phyloP scores from a whole-genome alignment of 345 rosid genomes.

The Rhizophora mangle region DNA sequence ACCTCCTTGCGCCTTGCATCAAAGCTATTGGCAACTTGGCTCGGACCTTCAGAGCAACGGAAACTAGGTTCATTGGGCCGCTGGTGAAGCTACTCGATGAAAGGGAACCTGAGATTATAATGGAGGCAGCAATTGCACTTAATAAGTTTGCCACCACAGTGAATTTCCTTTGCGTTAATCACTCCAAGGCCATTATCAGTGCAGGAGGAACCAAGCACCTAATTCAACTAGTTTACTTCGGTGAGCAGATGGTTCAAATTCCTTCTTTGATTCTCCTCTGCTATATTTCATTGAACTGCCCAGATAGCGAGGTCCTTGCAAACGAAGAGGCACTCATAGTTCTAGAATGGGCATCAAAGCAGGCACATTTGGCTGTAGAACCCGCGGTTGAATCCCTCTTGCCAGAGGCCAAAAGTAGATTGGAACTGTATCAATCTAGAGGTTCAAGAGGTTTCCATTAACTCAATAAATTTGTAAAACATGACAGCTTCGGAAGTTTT shows the following conservation, averaged over 20 bases:
- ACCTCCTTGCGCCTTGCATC: slow-evolving; percentile 25
- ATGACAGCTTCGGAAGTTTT: neutral
- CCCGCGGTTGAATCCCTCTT: slow-evolving; percentile 15
- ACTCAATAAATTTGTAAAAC: neutral
- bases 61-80: slow-evolving; percentile 27
- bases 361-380: slow-evolving; percentile 18
- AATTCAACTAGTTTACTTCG: slow-evolving; percentile 31
- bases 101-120: slow-evolving; percentile 21
- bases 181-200: slow-evolving; percentile 24
- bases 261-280: slow-evolving; percentile 25
- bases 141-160: slow-evolving; percentile 25
- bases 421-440: slow-evolving; percentile 36
- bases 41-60: slow-evolving; percentile 27
- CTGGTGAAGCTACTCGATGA: slow-evolving; percentile 30
- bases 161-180: slow-evolving; percentile 27
- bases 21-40: slow-evolving; percentile 25
- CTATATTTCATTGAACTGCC: slow-evolving; percentile 27
- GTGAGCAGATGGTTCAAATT: slow-evolving; percentile 27
- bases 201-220: slow-evolving; percentile 33
- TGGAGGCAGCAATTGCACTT: slow-evolving; percentile 28
- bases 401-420: slow-evolving; percentile 28
- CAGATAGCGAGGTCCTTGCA: slow-evolving; percentile 31
- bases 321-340: slow-evolving; percentile 30
- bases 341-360: slow-evolving; percentile 29
- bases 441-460: slow-evolving; percentile 30